phyloP scores from a whole-genome alignment of 805 yeast genomes.

The Ogataea angusta region DNA sequence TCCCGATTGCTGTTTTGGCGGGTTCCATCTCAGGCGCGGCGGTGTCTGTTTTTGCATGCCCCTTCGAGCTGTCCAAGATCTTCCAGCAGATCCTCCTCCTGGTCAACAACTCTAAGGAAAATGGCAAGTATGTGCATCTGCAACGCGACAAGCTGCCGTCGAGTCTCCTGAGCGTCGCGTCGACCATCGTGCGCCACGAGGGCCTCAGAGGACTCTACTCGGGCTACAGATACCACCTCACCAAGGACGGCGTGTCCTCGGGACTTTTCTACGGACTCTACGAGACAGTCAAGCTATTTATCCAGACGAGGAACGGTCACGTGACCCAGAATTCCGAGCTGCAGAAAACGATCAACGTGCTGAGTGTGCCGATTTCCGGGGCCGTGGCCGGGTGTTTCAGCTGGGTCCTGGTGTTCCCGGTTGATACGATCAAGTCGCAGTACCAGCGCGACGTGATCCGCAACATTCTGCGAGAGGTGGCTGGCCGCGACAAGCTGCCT shows the following conservation, averaged over 20 bases:
- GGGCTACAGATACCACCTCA: constrained; percentile 64
- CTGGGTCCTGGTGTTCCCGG: constrained; percentile 74
- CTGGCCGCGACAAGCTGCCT: constrained; percentile 44
- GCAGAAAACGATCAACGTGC: constrained; percentile 33
- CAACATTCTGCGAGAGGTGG: constrained; percentile 53
- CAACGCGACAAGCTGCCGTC: constrained; percentile 30
- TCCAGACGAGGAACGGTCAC: constrained; percentile 35
- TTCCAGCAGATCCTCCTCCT: constrained; percentile 69
- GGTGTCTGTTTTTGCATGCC: constrained; percentile 68
- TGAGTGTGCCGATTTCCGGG: constrained; percentile 65
- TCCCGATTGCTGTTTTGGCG: constrained; percentile 48
- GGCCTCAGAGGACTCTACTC: constrained; percentile 69
- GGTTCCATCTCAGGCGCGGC: constrained; percentile 68
- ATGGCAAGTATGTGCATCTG: constrained; percentile 2
- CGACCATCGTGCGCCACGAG: constrained; percentile 51
- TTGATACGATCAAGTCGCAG: constrained; percentile 76
- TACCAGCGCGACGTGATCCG: constrained; percentile 72
- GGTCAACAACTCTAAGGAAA: constrained; percentile 34
- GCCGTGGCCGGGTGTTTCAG: constrained; percentile 73
- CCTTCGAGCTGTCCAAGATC: constrained; percentile 80
- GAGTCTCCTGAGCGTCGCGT: constrained; percentile 41
- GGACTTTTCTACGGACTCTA: constrained; percentile 73
- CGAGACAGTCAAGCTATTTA: constrained; percentile 58
- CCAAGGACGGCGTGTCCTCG: constrained; percentile 68
- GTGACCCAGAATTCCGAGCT: constrained; percentile 9